Conservation (phyloP, 2,329 filamentous ascomycete genomes). For the Furcasterigmium furcatum region DNA sequence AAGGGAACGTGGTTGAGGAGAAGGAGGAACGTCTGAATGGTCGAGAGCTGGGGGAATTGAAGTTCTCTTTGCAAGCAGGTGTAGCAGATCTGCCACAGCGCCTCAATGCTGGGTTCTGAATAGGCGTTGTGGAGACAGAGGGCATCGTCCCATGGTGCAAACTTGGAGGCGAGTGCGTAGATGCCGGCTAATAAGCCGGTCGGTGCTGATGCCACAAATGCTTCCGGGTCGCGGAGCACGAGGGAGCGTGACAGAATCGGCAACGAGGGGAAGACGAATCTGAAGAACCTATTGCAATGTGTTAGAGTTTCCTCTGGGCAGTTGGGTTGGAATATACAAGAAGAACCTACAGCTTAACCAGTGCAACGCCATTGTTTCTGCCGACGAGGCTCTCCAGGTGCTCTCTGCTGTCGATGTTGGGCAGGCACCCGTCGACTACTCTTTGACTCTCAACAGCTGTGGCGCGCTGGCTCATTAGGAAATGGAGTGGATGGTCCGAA, state of each 20-base stretch:
- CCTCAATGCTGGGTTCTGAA: slow-evolving; percentile 10
- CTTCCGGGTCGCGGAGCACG: slow-evolving; percentile 6
- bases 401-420: slow-evolving; percentile 6
- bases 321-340: not conserved
- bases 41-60: slow-evolving; percentile 12
- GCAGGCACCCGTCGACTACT: slow-evolving; percentile 6
- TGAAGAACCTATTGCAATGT: slow-evolving; percentile 3
- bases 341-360: slow-evolving; percentile 11
- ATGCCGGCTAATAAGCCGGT: slow-evolving; percentile 12
- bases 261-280: slow-evolving; percentile 14
- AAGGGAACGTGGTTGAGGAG: slow-evolving; percentile 11
- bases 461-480: slow-evolving; percentile 10
- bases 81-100: slow-evolving; percentile 14
- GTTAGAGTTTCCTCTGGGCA: too few relatives aligned
- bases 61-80: slow-evolving; percentile 6
- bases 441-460: slow-evolving; percentile 4
- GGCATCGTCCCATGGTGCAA: slow-evolving; percentile 13
- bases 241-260: slow-evolving; percentile 13
- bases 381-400: slow-evolving; percentile 10
- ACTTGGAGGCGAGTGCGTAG: slow-evolving; percentile 14
- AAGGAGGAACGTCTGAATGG: slow-evolving; percentile 11
- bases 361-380: slow-evolving; percentile 7
- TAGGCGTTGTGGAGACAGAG: slow-evolving; percentile 15
- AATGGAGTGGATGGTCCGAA: slow-evolving; percentile 6
- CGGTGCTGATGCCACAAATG: slow-evolving; percentile 11